These are phyloP conservation scores for Ilex asprella DNA, from an alignment of 257 asterid species.

Conservation along the genomic window DNA sequence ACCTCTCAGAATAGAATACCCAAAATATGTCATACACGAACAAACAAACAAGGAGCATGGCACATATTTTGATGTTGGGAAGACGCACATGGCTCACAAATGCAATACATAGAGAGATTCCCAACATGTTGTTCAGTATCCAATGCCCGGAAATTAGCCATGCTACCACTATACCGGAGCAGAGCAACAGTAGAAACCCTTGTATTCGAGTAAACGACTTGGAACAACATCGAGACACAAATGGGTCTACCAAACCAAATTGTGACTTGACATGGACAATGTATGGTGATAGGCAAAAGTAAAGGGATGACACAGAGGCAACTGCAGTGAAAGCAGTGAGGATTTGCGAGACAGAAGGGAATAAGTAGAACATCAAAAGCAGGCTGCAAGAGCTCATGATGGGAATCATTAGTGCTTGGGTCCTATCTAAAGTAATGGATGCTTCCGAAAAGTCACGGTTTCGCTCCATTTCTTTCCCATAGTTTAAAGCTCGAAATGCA, in stretches of 20 bases:
- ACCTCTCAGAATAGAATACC: constrained; percentile 92
- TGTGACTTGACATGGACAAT: constrained; percentile 46
- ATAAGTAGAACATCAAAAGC: constrained; percentile 90
- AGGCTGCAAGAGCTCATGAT: constrained; percentile 94
- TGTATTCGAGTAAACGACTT: constrained; percentile 70
- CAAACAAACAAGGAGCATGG: constrained; percentile 78
- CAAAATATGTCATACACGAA: constrained; percentile 89
- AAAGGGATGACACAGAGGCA: constrained; percentile 80
- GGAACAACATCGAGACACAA: constrained; percentile 75
- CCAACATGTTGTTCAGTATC: constrained; percentile 85
- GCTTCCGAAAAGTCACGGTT: constrained; percentile 86
- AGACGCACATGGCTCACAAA: constrained; percentile 97
- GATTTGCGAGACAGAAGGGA: constrained; percentile 86
- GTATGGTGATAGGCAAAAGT: constrained; percentile 79
- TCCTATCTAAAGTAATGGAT: constrained; percentile 80
- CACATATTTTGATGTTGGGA: constrained; percentile 92
- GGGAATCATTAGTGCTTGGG: constrained; percentile 95
- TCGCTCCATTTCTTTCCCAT: constrained; percentile 92
- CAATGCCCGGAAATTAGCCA: constrained; percentile 95
- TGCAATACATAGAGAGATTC: constrained; percentile 87
- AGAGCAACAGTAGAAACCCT: constrained; percentile 41
- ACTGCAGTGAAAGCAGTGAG: constrained; percentile 86
- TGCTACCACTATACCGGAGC: constrained; percentile 43
- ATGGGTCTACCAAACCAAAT: constrained; percentile 69
- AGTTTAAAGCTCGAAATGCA: constrained; percentile 76